Percentiles rank a stretch among this genome's conserved stretches.
phyloP scores from a whole-genome alignment of 495 filamentous ascomycete genomes.

The Cenococcum geophilum region DNA sequence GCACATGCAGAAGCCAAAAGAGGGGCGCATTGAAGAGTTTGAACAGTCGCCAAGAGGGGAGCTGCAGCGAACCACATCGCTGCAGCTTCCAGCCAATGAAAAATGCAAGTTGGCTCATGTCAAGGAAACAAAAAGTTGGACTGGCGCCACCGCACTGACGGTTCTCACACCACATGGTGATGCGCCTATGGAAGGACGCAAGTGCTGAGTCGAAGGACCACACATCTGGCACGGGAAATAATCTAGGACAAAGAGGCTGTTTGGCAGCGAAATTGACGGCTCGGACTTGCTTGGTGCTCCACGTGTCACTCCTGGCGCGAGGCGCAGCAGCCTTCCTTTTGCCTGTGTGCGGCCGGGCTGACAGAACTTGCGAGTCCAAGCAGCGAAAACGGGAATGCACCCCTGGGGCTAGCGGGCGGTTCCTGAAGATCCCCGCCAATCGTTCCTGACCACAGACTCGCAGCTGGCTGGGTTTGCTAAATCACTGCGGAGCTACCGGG shows the following conservation, averaged over 20 bases:
- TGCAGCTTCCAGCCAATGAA: not conserved
- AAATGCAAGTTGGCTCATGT: not conserved
- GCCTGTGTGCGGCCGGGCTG: not conserved
- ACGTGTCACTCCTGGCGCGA: conserved; percentile 4
- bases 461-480: not conserved
- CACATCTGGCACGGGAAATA: not conserved
- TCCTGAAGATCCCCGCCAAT: conserved; percentile 6
- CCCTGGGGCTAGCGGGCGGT: not conserved
- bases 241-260: not conserved
- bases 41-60: not conserved
- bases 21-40: not conserved
- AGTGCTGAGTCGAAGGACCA: not conserved
- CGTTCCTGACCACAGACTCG: not conserved
- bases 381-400: not conserved
- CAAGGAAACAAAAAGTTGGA: not conserved
- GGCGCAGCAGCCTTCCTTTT: not conserved
- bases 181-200: not conserved
- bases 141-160: not conserved
- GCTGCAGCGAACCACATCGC: not conserved
- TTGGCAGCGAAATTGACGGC: not conserved
- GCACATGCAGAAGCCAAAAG: not conserved
- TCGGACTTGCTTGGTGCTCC: not conserved
- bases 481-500: not conserved
- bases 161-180: not conserved
- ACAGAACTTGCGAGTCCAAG: not conserved